Evolutionary conservation across 768 basidiomycete species (phyloP), one percentile per base, ranked within the genome.

Genomic region (Lentinula detonsa): DNA sequence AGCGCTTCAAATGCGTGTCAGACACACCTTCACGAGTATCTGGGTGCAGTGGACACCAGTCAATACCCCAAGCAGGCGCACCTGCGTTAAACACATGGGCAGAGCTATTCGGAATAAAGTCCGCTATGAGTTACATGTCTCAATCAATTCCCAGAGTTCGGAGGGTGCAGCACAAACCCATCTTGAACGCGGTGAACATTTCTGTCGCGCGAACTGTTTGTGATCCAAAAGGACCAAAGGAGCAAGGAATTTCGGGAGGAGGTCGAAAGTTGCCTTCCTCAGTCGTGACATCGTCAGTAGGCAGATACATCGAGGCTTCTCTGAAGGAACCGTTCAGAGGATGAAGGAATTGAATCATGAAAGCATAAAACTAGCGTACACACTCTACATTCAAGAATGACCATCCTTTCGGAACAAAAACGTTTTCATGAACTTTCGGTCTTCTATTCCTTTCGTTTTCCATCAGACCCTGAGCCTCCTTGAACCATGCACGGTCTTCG

Each of bases 1-100:
- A 49, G n/a, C 43, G 40, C 11, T 13, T 28, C n/a, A n/a, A n/a
- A 13, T 49, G 52, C 55, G 1, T 35, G 35, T n/a, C 23, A 2
- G 7, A 68, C 79, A 65, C 66, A 90, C 90, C 69, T 52, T 74
- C 63, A 42, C 85, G 78, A 53, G 86, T 85, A 39, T 79, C 74
- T 21, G 77, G 72, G 62, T 88, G 81, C 23, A 87, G 84, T 3
- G 97, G 96, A 71, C 94, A 95, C 95, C 95, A 98, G 65, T 95
- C 93, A 39, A 96, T 68, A 2, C 86, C 92, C 87, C 90, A 93
- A n/a, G 92, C 89, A 0, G 93, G 90, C 2, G 88, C 90, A 5
- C 97, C 97, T 0, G 91, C 88, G 63, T 88, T 91, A 72, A 98
- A 88, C 1, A 96, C 76, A 62, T 88, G 81, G 0, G 88, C 80